Conservation (phyloP, 2,329 filamentous ascomycete genomes). For the Epichloe bromicola region DNA sequence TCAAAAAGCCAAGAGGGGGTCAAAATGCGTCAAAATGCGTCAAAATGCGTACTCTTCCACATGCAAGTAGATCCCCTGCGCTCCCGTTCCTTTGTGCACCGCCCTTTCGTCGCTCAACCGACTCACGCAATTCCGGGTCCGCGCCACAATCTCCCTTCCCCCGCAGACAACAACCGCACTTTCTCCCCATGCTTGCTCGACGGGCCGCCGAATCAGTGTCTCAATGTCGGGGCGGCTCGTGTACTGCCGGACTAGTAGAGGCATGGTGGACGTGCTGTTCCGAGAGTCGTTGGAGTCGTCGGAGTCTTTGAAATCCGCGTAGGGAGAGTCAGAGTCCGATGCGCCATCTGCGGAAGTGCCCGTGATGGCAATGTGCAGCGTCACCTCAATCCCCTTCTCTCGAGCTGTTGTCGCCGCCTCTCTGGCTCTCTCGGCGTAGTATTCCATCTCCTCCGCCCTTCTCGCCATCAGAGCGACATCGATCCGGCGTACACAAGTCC, state of each 20-base stretch:
- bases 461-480: slow-evolving; percentile 40
- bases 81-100: slow-evolving; percentile 51
- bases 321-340: background rate
- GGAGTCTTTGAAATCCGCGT: too few species aligned
- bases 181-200: slow-evolving; percentile 46
- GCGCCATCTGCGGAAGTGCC: slow-evolving; percentile 9
- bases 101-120: slow-evolving; percentile 45
- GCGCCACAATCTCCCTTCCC: slow-evolving; percentile 39
- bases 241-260: slow-evolving; percentile 29
- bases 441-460: slow-evolving; percentile 39
- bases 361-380: slow-evolving; percentile 42
- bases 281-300: background rate
- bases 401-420: slow-evolving; percentile 28
- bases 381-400: slow-evolving; percentile 33
- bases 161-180: slow-evolving; percentile 49
- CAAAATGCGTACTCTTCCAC: slow-evolving; percentile 48
- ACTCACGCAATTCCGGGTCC: slow-evolving; percentile 41
- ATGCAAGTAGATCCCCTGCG: slow-evolving; percentile 47
- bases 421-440: slow-evolving; percentile 37
- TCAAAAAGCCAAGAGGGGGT: too few species aligned
- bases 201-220: slow-evolving; percentile 36
- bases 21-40: slow-evolving; percentile 29
- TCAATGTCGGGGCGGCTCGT: slow-evolving; percentile 36
- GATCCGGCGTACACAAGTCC: slow-evolving; percentile 37
- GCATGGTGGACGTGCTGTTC: slow-evolving; percentile 6